A percentile compares a stretch with the other conserved stretches of the same genome.
These are phyloP conservation scores for Hyaloperonospora brassicae DNA, from an alignment of 352 stramenopile species.

Conservation along the genomic window DNA sequence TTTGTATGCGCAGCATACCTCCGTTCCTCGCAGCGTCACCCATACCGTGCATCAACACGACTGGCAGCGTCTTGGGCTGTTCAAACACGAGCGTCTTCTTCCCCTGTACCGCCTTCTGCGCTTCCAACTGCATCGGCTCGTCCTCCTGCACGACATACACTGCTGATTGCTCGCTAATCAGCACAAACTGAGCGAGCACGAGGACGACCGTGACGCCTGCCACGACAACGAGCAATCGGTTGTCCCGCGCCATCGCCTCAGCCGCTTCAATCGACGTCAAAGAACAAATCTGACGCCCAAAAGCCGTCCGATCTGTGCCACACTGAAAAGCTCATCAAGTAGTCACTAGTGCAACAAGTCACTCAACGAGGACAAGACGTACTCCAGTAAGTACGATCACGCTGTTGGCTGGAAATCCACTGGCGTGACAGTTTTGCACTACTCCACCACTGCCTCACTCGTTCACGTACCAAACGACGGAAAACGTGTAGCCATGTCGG, in stretches of 20 bases:
- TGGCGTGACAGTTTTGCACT: not conserved
- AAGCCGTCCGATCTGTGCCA: not conserved
- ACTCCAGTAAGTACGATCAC: constrained; percentile 18
- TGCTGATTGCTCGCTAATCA: constrained; percentile 36
- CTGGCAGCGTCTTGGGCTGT: constrained; percentile 32
- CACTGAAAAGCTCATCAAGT: not conserved
- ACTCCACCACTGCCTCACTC: no score
- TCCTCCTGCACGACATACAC: constrained; percentile 22
- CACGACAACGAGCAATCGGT: constrained; percentile 32
- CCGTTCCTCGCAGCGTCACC: constrained; percentile 88
- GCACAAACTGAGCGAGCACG: constrained; percentile 42
- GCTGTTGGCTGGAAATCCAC: constrained; percentile 25
- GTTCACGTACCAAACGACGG: no score
- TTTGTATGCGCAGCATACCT: constrained; percentile 82
- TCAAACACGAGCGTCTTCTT: constrained; percentile 32
- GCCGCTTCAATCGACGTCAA: not conserved
- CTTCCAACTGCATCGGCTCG: constrained; percentile 15
- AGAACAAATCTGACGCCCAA: no score
- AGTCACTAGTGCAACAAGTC: constrained; percentile 9
- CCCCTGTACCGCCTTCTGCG: not conserved
- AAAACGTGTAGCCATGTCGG: constrained; percentile 30
- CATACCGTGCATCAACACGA: constrained; percentile 91
- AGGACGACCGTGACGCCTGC: constrained; percentile 30
- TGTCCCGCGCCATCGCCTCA: constrained; percentile 18
- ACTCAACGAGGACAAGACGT: not conserved